These are phyloP conservation scores for Ochromonas danica DNA, from an alignment of 108 stramenopile genomes.

Conservation along the genomic window DNA sequence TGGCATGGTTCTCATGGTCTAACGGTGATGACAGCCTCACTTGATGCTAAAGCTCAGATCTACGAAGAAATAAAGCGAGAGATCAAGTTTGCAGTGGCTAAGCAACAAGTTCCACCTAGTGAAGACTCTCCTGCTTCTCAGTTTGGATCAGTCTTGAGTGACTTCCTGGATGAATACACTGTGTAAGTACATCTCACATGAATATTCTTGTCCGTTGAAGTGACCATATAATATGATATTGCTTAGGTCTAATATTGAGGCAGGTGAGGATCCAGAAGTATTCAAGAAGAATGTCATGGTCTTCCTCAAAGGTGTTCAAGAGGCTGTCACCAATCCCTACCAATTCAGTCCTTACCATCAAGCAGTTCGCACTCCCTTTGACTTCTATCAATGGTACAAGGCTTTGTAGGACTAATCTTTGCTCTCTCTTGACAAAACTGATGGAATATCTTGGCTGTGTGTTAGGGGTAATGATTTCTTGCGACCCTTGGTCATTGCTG, in stretches of 20 bases:
- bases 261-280: neutral
- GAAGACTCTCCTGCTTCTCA: too few species aligned
- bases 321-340: neutral
- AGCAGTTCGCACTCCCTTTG: neutral
- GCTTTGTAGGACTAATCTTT: neutral
- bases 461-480: conserved; percentile 80
- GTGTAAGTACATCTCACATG: too few species aligned
- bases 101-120: too few species aligned
- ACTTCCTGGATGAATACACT: too few species aligned
- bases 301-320: neutral
- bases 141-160: too few species aligned
- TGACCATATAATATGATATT: too few species aligned
- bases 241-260: neutral
- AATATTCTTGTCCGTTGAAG: too few species aligned
- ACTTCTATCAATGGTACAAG: conserved; percentile 5
- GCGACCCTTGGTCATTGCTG: conserved; percentile 72
- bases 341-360: neutral
- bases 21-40: too few species aligned
- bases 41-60: too few species aligned
- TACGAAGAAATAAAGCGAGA: too few species aligned
- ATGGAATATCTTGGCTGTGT: neutral
- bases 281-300: neutral
- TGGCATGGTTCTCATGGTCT: too few species aligned
- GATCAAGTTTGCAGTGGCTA: too few species aligned
- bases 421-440: neutral